Conservation (phyloP, 2,329 filamentous ascomycete species). For the Ophiostoma ips region DNA sequence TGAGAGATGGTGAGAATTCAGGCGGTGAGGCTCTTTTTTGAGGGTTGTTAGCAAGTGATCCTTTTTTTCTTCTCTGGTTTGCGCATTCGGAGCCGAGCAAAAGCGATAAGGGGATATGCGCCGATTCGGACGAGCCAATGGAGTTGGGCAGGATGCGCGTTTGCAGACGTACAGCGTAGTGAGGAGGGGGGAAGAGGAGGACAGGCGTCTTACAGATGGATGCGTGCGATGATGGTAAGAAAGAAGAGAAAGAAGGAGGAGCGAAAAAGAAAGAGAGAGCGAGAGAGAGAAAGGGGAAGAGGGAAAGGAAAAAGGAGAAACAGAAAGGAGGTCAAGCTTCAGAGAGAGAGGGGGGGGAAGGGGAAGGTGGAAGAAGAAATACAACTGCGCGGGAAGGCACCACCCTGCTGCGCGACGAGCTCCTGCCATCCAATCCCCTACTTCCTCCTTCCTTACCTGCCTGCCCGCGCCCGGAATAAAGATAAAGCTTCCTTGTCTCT, state of each 20-base stretch:
- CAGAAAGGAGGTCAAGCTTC: background rate
- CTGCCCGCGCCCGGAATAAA: constrained; percentile 11
- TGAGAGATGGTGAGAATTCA: background rate
- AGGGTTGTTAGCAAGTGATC: background rate
- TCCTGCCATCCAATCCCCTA: background rate
- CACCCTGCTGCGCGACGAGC: background rate
- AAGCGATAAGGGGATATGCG: background rate
- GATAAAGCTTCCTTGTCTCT: constrained; percentile 8
- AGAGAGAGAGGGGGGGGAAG: background rate
- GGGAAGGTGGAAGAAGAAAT: constrained; percentile 6
- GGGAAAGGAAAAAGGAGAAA: background rate
- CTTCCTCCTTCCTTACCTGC: background rate
- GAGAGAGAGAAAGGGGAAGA: background rate
- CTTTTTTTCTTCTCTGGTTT: background rate
- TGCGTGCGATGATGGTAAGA: background rate
- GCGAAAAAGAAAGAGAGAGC: background rate
- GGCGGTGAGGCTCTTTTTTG: background rate
- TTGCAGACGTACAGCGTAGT: constrained; percentile 1
- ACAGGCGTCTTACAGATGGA: background rate
- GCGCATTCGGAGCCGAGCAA: background rate
- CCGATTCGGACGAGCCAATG: background rate
- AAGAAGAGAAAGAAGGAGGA: background rate
- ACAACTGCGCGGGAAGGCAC: background rate
- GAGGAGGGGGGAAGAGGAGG: background rate
- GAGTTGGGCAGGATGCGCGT: background rate